Conservation (phyloP, 78 protist genomes). For the Dictyostelium citrinum region DNA sequence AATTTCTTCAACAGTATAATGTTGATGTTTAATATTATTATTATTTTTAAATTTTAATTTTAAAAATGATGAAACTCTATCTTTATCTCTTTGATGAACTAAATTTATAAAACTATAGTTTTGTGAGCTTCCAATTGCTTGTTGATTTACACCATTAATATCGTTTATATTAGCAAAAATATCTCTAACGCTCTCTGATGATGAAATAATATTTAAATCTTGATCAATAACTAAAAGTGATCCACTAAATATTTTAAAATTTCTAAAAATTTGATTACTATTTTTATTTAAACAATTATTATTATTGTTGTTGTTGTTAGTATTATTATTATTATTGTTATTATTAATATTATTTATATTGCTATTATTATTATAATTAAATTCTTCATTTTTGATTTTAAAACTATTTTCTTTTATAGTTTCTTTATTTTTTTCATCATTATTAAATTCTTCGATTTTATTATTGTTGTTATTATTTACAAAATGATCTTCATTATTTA, state of each 20-base stretch:
- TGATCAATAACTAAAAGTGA: not conserved
- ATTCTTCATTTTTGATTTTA: not conserved
- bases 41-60: not conserved
- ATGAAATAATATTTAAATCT: not conserved
- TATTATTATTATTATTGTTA: not conserved
- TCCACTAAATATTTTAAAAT: constrained; percentile 2
- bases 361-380: not conserved
- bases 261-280: not conserved
- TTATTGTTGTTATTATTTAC: not conserved
- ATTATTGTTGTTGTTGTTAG: not conserved
- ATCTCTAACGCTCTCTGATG: constrained; percentile 2
- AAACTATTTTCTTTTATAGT: not conserved
- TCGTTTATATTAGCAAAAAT: constrained; percentile 3
- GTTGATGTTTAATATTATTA: not conserved
- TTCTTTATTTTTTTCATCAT: not conserved
- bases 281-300: not conserved
- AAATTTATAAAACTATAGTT: not conserved
- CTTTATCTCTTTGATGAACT: not conserved
- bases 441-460: not conserved
- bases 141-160: not conserved
- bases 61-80: not conserved
- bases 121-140: not conserved
- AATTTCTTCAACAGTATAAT: not conserved
- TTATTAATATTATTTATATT: not conserved
- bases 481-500: not conserved